phyloP scores from a whole-genome alignment of 2,329 filamentous ascomycete species.

The Sordariomycetes sp. region DNA sequence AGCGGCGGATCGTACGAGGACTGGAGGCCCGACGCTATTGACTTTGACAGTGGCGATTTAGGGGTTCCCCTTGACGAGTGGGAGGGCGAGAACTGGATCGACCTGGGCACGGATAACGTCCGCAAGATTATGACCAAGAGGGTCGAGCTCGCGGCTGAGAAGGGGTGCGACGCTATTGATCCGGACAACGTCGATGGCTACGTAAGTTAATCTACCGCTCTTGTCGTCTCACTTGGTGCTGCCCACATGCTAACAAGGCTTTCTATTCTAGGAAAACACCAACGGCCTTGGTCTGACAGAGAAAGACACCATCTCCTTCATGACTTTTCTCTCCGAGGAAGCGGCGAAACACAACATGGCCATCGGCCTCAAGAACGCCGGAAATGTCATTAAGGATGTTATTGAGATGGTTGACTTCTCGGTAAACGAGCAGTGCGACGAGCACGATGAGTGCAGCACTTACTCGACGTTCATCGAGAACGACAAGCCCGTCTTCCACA shows the following conservation, averaged over 20 bases:
- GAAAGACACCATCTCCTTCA: constrained; percentile 44
- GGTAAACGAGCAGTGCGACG: constrained; percentile 60
- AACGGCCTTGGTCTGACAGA: constrained; percentile 52
- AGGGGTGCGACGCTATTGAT: constrained; percentile 60
- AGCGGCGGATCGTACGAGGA: constrained; percentile 60
- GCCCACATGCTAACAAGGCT: background rate
- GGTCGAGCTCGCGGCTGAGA: constrained; percentile 45
- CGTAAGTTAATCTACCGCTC: constrained; percentile 19
- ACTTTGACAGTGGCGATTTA: constrained; percentile 44
- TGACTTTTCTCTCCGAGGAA: constrained; percentile 47
- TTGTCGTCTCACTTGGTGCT: background rate
- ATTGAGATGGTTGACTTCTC: constrained; percentile 47
- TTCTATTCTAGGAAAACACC: constrained; percentile 34
- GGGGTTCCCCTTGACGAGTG: constrained; percentile 52
- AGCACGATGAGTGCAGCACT: constrained; percentile 47
- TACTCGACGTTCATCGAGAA: constrained; percentile 48
- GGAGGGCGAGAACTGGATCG: constrained; percentile 57
- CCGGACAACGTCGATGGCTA: constrained; percentile 63
- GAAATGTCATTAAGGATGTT: constrained; percentile 40
- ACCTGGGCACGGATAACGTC: constrained; percentile 46
- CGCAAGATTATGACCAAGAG: constrained; percentile 52
- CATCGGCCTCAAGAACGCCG: constrained; percentile 60
- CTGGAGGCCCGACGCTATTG: constrained; percentile 43
- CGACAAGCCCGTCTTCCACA: constrained; percentile 61
- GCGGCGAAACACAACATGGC: constrained; percentile 44